A percentile compares a stretch with the other conserved stretches of the same genome.
phyloP scores from a whole-genome alignment of 148 eudicot genomes.

The Fallopia convolvulus region DNA sequence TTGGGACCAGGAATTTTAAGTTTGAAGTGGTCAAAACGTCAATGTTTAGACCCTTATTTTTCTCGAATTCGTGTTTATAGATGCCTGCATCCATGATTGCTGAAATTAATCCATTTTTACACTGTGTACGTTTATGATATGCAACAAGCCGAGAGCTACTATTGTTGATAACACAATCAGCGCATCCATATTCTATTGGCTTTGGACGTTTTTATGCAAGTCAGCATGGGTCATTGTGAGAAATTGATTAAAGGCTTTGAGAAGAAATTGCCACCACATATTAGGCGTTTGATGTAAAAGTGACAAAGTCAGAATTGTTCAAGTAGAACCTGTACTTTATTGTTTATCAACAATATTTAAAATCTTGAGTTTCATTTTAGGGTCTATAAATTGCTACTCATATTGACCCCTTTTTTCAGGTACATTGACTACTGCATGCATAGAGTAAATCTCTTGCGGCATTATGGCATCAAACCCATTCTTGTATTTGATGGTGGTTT shows the following conservation, averaged over 20 bases:
- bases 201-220: not conserved
- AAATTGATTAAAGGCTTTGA: not conserved
- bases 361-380: not conserved
- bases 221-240: not conserved
- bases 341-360: not conserved
- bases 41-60: not conserved
- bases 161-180: not conserved
- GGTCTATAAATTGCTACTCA: not conserved
- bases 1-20: not conserved
- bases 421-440: constrained; percentile 96
- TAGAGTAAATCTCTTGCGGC: constrained; percentile 86
- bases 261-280: not conserved
- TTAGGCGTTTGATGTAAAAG: not conserved
- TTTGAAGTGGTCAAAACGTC: not conserved
- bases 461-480: constrained; percentile 83
- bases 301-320: not conserved
- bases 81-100: not conserved
- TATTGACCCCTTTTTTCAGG: constrained; percentile 31
- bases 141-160: not conserved
- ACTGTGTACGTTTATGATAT: not conserved
- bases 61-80: not conserved
- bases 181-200: not conserved
- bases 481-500: constrained; percentile 92
- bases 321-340: not conserved
- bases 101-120: not conserved